Conservation (phyloP, 805 yeast species). For the Yueomyces sp. region DNA sequence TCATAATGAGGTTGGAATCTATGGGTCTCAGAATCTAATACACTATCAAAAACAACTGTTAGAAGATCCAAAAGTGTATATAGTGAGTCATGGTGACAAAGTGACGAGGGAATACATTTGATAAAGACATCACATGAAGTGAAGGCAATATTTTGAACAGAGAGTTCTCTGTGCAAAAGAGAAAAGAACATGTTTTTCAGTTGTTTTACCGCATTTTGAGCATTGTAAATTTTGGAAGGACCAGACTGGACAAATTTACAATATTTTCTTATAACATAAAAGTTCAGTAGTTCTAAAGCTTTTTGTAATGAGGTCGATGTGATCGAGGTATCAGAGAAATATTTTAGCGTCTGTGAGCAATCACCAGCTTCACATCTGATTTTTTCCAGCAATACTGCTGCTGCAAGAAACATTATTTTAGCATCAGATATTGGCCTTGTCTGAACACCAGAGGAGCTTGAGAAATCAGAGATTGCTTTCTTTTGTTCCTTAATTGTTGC, state of each 20-base stretch:
- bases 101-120: constrained; percentile 54
- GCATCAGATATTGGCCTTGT: constrained; percentile 49
- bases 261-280: constrained; percentile 43
- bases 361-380: constrained; percentile 70
- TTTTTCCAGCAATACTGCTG: constrained; percentile 66
- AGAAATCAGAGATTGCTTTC: constrained; percentile 32
- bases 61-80: constrained; percentile 74
- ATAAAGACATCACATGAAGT: constrained; percentile 62
- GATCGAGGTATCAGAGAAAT: constrained; percentile 79
- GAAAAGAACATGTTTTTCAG: constrained; percentile 51
- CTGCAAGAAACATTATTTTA: constrained; percentile 76
- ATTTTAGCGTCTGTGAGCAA: constrained; percentile 61
- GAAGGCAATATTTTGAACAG: constrained; percentile 68
- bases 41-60: constrained; percentile 62
- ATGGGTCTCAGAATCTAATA: constrained; percentile 70
- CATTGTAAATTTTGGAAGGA: constrained; percentile 40
- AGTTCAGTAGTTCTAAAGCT: constrained; percentile 52
- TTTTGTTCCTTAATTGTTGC: constrained; percentile 67
- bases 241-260: constrained; percentile 38
- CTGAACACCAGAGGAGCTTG: constrained; percentile 35
- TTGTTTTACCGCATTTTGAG: constrained; percentile 51
- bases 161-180: constrained; percentile 66
- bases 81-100: constrained; percentile 61
- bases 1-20: constrained; percentile 75
- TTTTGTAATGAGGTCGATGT: constrained; percentile 55